Evolutionary conservation across 2,329 filamentous ascomycete species (phyloP).

Genomic region (Fusarium avenaceum): DNA sequence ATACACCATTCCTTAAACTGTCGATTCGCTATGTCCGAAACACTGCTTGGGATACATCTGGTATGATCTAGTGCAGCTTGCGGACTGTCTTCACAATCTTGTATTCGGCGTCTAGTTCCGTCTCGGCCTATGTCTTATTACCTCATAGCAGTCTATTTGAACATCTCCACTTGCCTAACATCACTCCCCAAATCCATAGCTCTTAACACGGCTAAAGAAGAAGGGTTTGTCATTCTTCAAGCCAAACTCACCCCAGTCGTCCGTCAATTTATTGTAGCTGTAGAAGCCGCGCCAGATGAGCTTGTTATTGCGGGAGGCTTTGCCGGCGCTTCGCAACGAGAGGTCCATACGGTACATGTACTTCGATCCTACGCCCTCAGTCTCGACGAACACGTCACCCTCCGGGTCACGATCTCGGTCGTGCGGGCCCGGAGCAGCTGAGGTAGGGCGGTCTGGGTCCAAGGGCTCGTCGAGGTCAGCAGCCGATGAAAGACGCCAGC

Average conservation of each 20-base stretch:
- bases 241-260: conserved; percentile 88
- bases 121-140: background rate
- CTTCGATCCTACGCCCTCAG: conserved; percentile 81
- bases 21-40: background rate
- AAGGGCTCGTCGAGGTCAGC: conserved; percentile 50
- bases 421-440: conserved; percentile 1
- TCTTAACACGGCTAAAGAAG: conserved; percentile 76
- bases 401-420: conserved; percentile 58
- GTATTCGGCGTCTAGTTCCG: background rate
- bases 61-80: background rate
- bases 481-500: conserved; percentile 64
- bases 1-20: background rate
- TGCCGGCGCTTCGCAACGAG: conserved; percentile 73
- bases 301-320: conserved; percentile 83
- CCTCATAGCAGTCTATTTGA: background rate
- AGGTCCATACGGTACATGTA: conserved; percentile 91
- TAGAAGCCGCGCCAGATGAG: conserved; percentile 90
- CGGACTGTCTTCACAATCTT: background rate
- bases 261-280: conserved; percentile 89
- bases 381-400: conserved; percentile 84
- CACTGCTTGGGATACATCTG: background rate
- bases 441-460: conserved; percentile 14
- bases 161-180: background rate
- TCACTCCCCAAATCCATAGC: conserved; percentile 66
- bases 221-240: conserved; percentile 74